phyloP scores from a whole-genome alignment of 2,329 filamentous ascomycete species.

The Verticillium klebahnii region DNA sequence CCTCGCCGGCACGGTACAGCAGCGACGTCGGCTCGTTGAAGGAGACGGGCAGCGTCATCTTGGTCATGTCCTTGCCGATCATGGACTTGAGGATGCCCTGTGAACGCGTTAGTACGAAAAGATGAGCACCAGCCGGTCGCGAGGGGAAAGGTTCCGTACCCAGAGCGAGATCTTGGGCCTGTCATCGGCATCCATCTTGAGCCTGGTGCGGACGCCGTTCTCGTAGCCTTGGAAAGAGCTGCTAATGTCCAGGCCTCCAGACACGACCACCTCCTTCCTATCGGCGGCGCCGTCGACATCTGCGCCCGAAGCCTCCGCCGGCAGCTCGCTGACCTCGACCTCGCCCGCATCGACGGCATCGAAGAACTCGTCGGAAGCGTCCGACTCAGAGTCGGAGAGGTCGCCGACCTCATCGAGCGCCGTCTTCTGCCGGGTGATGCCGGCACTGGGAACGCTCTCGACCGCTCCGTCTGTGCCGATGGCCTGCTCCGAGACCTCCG shows the following conservation, averaged over 20 bases:
- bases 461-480: slow-evolving; percentile 18
- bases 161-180: slow-evolving; percentile 92
- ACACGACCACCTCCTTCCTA: slow-evolving; percentile 40
- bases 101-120: slow-evolving; percentile 16
- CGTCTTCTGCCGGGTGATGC: slow-evolving; percentile 49
- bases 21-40: slow-evolving; percentile 98
- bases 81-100: slow-evolving; percentile 97
- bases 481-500: slow-evolving; percentile 28
- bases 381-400: slow-evolving; percentile 75
- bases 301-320: slow-evolving; percentile 22
- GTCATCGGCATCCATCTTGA: slow-evolving; percentile 90
- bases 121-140: background rate
- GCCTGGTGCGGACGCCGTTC: slow-evolving; percentile 70
- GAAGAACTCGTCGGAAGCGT: slow-evolving; percentile 83
- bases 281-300: slow-evolving; percentile 16
- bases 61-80: slow-evolving; percentile 99
- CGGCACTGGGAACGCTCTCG: slow-evolving; percentile 29
- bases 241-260: slow-evolving; percentile 58
- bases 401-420: slow-evolving; percentile 67
- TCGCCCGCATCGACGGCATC: slow-evolving; percentile 93
- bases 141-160: slow-evolving; percentile 53
- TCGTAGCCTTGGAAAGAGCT: slow-evolving; percentile 87
- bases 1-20: slow-evolving; percentile 89
- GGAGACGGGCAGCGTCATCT: slow-evolving; percentile 96
- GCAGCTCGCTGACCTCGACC: slow-evolving; percentile 72